phyloP scores from a whole-genome alignment of 805 yeast species.

The Ogataea allantospora region DNA sequence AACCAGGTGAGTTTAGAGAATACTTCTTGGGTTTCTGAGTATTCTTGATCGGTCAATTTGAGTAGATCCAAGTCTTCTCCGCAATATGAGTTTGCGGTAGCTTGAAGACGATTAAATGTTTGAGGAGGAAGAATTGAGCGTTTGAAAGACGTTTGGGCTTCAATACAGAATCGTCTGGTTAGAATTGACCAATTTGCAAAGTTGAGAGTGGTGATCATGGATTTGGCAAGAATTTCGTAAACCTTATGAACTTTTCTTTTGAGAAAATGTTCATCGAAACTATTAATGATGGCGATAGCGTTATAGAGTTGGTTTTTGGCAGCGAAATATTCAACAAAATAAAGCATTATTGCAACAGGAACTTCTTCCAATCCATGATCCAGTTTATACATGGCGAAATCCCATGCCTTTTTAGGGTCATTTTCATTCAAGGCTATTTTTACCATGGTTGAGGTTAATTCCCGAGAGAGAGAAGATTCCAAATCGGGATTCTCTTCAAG shows the following conservation, averaged over 20 bases:
- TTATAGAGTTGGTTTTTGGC: conserved; percentile 18
- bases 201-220: conserved; percentile 12
- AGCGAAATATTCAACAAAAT: conserved; percentile 19
- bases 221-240: conserved; percentile 13
- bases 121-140: conserved; percentile 6
- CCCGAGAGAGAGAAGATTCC: no score
- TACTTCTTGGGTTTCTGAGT: conserved; percentile 3
- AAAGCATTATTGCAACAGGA: conserved; percentile 9
- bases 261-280: conserved; percentile 9
- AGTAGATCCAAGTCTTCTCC: conserved; percentile 8
- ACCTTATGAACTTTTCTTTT: conserved; percentile 16
- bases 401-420: conserved; percentile 18
- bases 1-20: conserved; percentile 18
- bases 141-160: conserved; percentile 11
- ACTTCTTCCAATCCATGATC: conserved; percentile 2
- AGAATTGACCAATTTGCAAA: conserved; percentile 22
- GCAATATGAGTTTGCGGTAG: conserved; percentile 11
- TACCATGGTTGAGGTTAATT: conserved; percentile 14
- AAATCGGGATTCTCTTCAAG: no score
- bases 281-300: conserved; percentile 24
- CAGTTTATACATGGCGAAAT: conserved; percentile 5
- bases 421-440: conserved; percentile 7
- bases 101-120: background rate
- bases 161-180: conserved; percentile 21
- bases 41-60: conserved; percentile 13